These are phyloP conservation scores for Starmerella stigmatis DNA, from an alignment of 805 yeast species.

Conservation along the genomic window DNA sequence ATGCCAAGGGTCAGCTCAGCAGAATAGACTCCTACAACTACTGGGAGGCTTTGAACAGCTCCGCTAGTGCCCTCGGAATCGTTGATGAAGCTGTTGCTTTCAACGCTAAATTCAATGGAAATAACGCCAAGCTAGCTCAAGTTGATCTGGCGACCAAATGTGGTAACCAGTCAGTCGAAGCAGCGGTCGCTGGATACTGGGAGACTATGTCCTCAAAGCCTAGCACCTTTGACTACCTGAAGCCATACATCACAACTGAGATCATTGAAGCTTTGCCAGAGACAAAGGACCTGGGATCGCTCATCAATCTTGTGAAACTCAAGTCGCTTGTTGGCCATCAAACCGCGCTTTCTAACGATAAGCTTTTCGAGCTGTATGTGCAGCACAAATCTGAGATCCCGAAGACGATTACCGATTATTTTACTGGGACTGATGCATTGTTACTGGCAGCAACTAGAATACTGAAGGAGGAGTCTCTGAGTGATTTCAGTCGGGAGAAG, in stretches of 20 bases:
- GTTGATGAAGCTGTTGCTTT: constrained; percentile 30
- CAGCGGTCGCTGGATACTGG: constrained; percentile 34
- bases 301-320: constrained; percentile 43
- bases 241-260: constrained; percentile 27
- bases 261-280: constrained; percentile 21
- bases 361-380: constrained; percentile 35
- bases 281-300: constrained; percentile 19
- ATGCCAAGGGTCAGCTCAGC: constrained; percentile 37
- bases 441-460: constrained; percentile 42
- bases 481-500: constrained; percentile 25
- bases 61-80: constrained; percentile 35
- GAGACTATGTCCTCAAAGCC: constrained; percentile 42
- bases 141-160: constrained; percentile 36
- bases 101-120: constrained; percentile 32
- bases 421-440: constrained; percentile 55
- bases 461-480: constrained; percentile 19
- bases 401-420: constrained; percentile 51
- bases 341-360: constrained; percentile 24
- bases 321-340: constrained; percentile 28
- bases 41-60: constrained; percentile 48
- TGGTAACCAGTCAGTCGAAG: constrained; percentile 18
- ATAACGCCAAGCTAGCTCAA: constrained; percentile 49
- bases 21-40: constrained; percentile 66
- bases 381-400: constrained; percentile 31
- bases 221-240: constrained; percentile 57